Base-by-base conservation (phyloP, 768 basidiomycete genomes). In the Termitomyces sp. region DNA sequence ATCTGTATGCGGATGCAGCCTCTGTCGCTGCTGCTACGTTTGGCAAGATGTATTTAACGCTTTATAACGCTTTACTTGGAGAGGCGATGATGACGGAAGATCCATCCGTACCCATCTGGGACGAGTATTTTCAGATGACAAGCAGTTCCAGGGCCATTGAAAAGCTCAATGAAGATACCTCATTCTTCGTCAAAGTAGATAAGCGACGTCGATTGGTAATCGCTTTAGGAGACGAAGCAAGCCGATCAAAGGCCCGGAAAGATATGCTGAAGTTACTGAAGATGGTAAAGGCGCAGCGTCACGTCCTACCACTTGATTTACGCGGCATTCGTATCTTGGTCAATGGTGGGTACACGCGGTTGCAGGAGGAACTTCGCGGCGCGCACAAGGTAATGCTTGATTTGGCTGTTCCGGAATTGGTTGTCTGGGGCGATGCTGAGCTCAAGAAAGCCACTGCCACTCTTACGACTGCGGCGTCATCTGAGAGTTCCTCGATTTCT, bases 71-170 rank as follows among this genome's bases (percentile, higher is more conserved):
- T 15, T 51, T 83, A 24, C 66, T 69, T 6, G 83, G 83, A 7
- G 65, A 73, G 15, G 49, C 55, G 20, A 58, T 76, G 15, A 57
- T 80, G 34, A 62, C 62, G 15, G 50, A 45, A 0, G 73, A 76
- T 4, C 69, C 67, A 12, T n/a, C 58, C 0, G 59, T 60, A 22
- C 57, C 62, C 1, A 58, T 78, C 4, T 85, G 84, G 82, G 77
- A 81, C 51, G 76, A 77, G 18, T 80, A 79, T 56, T 76, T 84
- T 58, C 72, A 75, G 16, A 67, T 71, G n/a, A 51, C 71, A n/a
- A 77, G 74, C 58, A 78, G 80, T 42, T 56, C 59, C 22, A 71
- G 71, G 27, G 68, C 69, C 9, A 54, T 84, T 31, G 72, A 75
- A n/a, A 65, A 67, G 30, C 36, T 81, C 22, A 76, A 76, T 59